Evolutionary conservation across 441 rosid species (phyloP).

Genomic region (Francoa sonchifolia): DNA sequence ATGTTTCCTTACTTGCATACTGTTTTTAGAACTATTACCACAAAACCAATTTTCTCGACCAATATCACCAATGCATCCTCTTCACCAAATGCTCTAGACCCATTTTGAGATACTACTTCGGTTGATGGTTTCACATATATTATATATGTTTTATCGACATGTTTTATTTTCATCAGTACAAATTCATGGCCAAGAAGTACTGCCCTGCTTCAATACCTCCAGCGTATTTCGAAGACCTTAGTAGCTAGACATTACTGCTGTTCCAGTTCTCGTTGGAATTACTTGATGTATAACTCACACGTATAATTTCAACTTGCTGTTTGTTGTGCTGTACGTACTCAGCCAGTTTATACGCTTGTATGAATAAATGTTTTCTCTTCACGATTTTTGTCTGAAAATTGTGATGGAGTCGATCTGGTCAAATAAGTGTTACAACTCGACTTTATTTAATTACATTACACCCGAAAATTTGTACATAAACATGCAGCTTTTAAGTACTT

Average conservation of each 20-base stretch:
- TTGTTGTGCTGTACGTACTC: too few relatives aligned
- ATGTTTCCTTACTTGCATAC: too few relatives aligned
- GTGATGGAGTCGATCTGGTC: too few relatives aligned
- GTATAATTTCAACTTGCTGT: too few relatives aligned
- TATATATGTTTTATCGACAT: background rate
- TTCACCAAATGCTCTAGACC: background rate
- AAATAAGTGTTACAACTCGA: too few relatives aligned
- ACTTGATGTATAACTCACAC: too few relatives aligned
- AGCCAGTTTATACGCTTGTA: too few relatives aligned
- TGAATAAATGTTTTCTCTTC: too few relatives aligned
- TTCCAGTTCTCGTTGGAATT: constrained; percentile 44
- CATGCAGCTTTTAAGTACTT: too few relatives aligned
- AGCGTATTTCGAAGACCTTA: constrained; percentile 44
- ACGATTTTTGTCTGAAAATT: too few relatives aligned
- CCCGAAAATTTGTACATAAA: too few relatives aligned
- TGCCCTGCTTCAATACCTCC: constrained; percentile 63
- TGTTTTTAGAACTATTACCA: background rate
- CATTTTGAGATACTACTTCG: too few relatives aligned
- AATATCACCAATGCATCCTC: background rate
- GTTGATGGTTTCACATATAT: background rate
- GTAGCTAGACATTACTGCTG: constrained; percentile 3
- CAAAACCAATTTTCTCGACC: background rate
- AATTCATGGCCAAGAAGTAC: constrained; percentile 69
- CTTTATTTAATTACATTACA: background rate
- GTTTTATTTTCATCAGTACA: constrained; percentile 39